phyloP scores from a whole-genome alignment of 331 rosid species.

The Spiraea crenata region DNA sequence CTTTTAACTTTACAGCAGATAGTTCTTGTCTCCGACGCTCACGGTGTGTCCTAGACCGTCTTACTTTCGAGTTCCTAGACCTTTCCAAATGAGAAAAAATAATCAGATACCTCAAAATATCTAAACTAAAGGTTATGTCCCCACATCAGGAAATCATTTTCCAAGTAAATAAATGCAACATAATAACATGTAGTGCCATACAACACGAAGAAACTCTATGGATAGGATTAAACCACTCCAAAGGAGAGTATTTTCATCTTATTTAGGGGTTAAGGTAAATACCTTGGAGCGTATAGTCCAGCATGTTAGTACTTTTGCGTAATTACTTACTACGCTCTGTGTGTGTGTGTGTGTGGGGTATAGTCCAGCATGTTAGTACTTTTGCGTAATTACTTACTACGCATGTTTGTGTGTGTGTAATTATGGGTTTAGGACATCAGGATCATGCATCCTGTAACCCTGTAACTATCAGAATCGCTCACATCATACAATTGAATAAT shows the following conservation, averaged over 20 bases:
- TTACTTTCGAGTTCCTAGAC: constrained; percentile 53
- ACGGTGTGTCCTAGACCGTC: constrained; percentile 44
- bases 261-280: neutral
- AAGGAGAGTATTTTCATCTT: neutral
- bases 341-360: neutral
- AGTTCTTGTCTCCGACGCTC: constrained; percentile 40
- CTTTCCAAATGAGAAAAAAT: constrained; percentile 29
- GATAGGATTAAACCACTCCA: neutral
- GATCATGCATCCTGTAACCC: neutral
- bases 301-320: neutral
- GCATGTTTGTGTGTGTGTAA: neutral
- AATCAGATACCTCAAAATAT: neutral
- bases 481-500: neutral
- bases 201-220: neutral
- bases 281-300: neutral
- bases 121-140: neutral
- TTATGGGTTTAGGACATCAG: neutral
- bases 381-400: neutral
- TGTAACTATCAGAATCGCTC: neutral
- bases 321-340: neutral
- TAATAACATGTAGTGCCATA: neutral
- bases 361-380: neutral
- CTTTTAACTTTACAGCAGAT: constrained; percentile 31
- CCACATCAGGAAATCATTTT: neutral
- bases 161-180: neutral